Evolutionary conservation across 495 filamentous ascomycete genomes (phyloP).

Genomic region (Oidiodendron maius): DNA sequence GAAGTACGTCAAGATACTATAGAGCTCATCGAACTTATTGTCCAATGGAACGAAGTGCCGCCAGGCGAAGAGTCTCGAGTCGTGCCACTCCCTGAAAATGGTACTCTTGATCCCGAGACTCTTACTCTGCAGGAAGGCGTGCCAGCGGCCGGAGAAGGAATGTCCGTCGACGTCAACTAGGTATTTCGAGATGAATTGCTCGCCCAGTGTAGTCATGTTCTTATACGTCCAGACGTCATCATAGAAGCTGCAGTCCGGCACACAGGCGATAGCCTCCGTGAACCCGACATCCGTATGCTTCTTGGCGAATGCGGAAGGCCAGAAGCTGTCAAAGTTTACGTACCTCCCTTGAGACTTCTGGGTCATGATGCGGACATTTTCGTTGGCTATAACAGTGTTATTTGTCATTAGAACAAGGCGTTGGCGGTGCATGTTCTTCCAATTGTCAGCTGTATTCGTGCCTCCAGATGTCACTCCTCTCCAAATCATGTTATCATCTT

Average conservation of each 20-base stretch:
- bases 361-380: slow-evolving; percentile 36
- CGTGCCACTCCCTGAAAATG: slow-evolving; percentile 74
- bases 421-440: slow-evolving; percentile 65
- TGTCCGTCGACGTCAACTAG: slow-evolving; percentile 73
- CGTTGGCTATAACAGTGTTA: slow-evolving; percentile 45
- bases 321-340: slow-evolving; percentile 32
- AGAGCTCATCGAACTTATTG: slow-evolving; percentile 68
- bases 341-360: slow-evolving; percentile 12
- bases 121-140: slow-evolving; percentile 58
- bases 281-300: slow-evolving; percentile 40
- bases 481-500: slow-evolving; percentile 56
- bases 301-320: slow-evolving; percentile 29
- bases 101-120: slow-evolving; percentile 68
- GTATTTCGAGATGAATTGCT: slow-evolving; percentile 57
- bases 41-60: slow-evolving; percentile 77
- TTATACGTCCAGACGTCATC: slow-evolving; percentile 36
- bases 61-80: slow-evolving; percentile 63
- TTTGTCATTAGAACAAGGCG: slow-evolving; percentile 68
- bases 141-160: slow-evolving; percentile 64
- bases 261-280: slow-evolving; percentile 28
- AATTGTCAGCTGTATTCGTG: slow-evolving; percentile 52
- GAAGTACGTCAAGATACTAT: slow-evolving; percentile 74
- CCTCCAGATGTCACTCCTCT: slow-evolving; percentile 66
- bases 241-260: slow-evolving; percentile 44
- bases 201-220: slow-evolving; percentile 32